Evolutionary conservation across 768 basidiomycete genomes (phyloP).

Genomic region (Dacryopinax spathularia): DNA sequence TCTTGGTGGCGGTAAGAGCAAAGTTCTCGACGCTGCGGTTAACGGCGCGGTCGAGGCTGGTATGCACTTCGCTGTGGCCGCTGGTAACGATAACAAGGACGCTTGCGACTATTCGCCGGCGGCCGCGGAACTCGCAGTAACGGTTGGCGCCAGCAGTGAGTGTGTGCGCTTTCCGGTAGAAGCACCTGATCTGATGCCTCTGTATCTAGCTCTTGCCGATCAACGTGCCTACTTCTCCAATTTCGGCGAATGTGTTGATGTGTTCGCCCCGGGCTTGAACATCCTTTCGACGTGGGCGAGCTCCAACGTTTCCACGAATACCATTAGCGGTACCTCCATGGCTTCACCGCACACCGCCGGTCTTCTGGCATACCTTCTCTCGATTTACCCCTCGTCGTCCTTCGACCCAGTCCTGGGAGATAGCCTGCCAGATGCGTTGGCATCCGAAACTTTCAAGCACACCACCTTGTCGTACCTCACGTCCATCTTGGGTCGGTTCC

Average conservation of each 20-base stretch:
- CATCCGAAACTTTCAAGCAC: slow-evolving; percentile 18
- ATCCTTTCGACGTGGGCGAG: slow-evolving; percentile 80
- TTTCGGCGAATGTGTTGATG: slow-evolving; percentile 75
- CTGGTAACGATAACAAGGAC: slow-evolving; percentile 81
- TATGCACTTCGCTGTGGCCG: slow-evolving; percentile 93
- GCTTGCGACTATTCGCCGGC: slow-evolving; percentile 92
- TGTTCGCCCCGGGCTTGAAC: slow-evolving; percentile 82
- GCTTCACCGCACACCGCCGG: slow-evolving; percentile 88
- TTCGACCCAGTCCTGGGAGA: slow-evolving; percentile 37
- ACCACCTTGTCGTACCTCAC: slow-evolving; percentile 34
- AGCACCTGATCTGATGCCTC: slow-evolving; percentile 26
- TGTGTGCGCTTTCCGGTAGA: slow-evolving; percentile 27
- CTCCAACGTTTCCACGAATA: slow-evolving; percentile 43
- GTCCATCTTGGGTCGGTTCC: slow-evolving; percentile 43
- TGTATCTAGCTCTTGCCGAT: slow-evolving; percentile 47
- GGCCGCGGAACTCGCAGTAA: slow-evolving; percentile 73
- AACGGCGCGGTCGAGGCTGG: slow-evolving; percentile 71
- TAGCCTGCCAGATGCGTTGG: slow-evolving; percentile 6
- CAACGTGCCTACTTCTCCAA: slow-evolving; percentile 89
- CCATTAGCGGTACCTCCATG: slow-evolving; percentile 86
- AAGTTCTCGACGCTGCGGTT: slow-evolving; percentile 68
- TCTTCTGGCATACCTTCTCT: slow-evolving; percentile 80
- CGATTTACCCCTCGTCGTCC: slow-evolving; percentile 56
- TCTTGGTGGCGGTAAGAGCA: slow-evolving; percentile 88
- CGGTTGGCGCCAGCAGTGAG: slow-evolving; percentile 56